phyloP scores from a whole-genome alignment of 2,329 filamentous ascomycete genomes.

The Penicillium sclerotiorum region DNA sequence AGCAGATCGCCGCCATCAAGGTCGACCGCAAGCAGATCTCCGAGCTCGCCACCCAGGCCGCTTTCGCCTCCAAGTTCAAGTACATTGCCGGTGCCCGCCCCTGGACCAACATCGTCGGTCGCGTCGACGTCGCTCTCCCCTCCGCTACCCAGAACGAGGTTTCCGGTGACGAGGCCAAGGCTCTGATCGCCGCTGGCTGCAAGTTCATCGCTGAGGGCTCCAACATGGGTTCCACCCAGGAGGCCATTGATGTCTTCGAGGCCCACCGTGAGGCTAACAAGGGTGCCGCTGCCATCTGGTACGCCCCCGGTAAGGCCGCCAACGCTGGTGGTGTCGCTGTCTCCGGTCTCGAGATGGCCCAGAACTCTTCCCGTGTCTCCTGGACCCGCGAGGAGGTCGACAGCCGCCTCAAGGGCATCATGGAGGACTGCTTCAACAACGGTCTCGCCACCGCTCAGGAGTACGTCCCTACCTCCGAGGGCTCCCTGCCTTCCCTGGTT shows the following conservation, averaged over 20 bases:
- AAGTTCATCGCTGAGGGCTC: constrained; percentile 93
- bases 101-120: constrained; percentile 79
- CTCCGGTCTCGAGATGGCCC: constrained; percentile 97
- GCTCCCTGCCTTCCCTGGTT: constrained; percentile 84
- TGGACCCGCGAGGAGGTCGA: constrained; percentile 94
- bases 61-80: constrained; percentile 69
- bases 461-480: constrained; percentile 77
- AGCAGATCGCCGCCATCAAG: constrained; percentile 81
- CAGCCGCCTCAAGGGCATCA: constrained; percentile 85
- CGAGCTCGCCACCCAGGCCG: constrained; percentile 62
- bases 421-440: constrained; percentile 91
- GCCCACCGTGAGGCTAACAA: constrained; percentile 67
- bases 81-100: constrained; percentile 87
- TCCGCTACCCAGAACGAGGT: constrained; percentile 98
- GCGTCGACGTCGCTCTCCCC: constrained; percentile 88
- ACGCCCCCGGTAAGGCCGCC: constrained; percentile 94
- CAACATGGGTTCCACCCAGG: constrained; percentile 99
- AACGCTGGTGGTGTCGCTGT: constrained; percentile 98
- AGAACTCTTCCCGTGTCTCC: constrained; percentile 84
- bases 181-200: constrained; percentile 73
- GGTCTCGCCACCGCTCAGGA: constrained; percentile 86
- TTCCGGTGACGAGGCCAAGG: constrained; percentile 83
- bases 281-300: constrained; percentile 77
- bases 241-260: constrained; percentile 93
- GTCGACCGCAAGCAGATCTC: constrained; percentile 81